These are phyloP conservation scores for Begonia loranthoides DNA, from an alignment of 306 rosid species.

Conservation along the genomic window DNA sequence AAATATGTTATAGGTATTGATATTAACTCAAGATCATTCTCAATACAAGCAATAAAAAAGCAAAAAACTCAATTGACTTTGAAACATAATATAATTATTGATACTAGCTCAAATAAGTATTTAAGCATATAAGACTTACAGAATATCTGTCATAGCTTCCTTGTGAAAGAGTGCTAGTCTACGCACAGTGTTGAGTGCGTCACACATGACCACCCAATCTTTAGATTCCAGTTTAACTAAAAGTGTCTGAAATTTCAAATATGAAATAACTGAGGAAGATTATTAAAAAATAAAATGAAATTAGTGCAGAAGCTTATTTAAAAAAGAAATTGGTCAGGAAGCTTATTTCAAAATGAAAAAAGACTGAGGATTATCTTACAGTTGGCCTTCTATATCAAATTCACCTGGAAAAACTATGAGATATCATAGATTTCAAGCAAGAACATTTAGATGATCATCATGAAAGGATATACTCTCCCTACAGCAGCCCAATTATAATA, in stretches of 20 bases:
- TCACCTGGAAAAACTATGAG: background rate
- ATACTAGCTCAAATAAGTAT: slow-evolving; percentile 2
- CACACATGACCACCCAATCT: slow-evolving; percentile 80
- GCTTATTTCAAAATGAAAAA: background rate
- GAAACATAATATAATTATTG: background rate
- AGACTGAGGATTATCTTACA: slow-evolving; percentile 1
- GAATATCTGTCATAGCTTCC: slow-evolving; percentile 51
- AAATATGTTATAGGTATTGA: background rate
- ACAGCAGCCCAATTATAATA: background rate
- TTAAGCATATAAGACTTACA: slow-evolving; percentile 42
- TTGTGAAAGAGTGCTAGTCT: slow-evolving; percentile 67
- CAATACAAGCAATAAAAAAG: slow-evolving; percentile 8
- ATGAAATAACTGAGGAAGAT: background rate
- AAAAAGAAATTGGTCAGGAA: too few relatives aligned
- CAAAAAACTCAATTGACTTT: slow-evolving; percentile 5
- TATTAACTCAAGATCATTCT: background rate
- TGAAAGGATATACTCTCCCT: slow-evolving; percentile 4
- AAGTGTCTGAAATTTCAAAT: slow-evolving; percentile 48
- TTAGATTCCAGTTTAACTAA: slow-evolving; percentile 66
- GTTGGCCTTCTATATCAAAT: background rate
- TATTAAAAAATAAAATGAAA: too few relatives aligned
- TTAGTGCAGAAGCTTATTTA: too few relatives aligned
- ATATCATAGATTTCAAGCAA: background rate
- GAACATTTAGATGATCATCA: background rate
- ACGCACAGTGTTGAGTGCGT: slow-evolving; percentile 77